These are phyloP conservation scores for Calophaca sinica DNA, from an alignment of 306 rosid species.

Conservation along the genomic window DNA sequence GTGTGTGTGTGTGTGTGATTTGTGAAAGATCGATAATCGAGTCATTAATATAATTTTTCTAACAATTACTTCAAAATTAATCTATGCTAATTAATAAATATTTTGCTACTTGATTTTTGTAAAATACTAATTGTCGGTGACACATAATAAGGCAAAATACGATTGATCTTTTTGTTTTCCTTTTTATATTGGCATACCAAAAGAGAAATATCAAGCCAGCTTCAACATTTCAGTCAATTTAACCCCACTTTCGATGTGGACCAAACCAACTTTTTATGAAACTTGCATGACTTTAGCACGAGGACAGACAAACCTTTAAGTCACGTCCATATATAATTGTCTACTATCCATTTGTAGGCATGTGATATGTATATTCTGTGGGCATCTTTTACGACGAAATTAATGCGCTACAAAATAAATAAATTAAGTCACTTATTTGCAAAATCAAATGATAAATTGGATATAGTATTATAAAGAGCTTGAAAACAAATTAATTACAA, in stretches of 20 bases:
- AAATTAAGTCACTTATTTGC: background rate
- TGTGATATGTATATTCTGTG: slow-evolving; percentile 38
- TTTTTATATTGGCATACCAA: slow-evolving; percentile 22
- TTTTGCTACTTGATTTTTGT: too few species aligned
- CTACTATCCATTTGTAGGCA: slow-evolving; percentile 54
- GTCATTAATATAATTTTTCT: too few species aligned
- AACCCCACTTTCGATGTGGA: slow-evolving; percentile 45
- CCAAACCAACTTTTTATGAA: slow-evolving; percentile 43
- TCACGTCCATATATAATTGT: slow-evolving; percentile 54
- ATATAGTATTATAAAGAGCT: background rate
- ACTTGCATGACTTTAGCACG: slow-evolving; percentile 48
- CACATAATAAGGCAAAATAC: slow-evolving; percentile 12
- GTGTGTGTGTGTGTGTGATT: too few species aligned
- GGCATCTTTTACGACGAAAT: slow-evolving; percentile 32
- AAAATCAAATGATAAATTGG: slow-evolving; percentile 3
- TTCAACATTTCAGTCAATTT: slow-evolving; percentile 40
- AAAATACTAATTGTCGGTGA: too few species aligned
- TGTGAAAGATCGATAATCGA: too few species aligned
- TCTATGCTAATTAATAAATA: too few species aligned
- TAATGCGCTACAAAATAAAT: background rate
- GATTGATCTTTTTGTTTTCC: slow-evolving; percentile 4
- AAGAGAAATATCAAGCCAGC: slow-evolving; percentile 36
- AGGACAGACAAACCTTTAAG: slow-evolving; percentile 46
- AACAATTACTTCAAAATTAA: too few species aligned
- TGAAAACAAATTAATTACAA: slow-evolving; percentile 7